A percentile compares a stretch with the other conserved stretches of the same genome.
Conservation (phyloP, 2,329 filamentous ascomycete species). For the Erysiphe neolycopersici region DNA sequence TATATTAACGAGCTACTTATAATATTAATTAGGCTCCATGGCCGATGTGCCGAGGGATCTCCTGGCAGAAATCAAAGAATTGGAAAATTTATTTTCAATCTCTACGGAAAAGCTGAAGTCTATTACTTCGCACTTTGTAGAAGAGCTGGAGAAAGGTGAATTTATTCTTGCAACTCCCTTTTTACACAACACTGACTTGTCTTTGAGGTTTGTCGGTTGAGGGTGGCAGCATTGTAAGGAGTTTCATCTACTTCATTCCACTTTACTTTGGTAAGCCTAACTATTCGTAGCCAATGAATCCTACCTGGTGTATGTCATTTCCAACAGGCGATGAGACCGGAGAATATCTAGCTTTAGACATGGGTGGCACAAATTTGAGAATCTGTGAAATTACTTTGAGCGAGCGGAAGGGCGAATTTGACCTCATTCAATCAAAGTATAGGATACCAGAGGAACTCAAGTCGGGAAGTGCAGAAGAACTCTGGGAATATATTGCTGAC, state of each 20-base stretch:
- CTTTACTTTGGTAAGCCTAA: conserved; percentile 1
- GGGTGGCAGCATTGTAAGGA: conserved; percentile 69
- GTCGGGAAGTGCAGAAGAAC: conserved; percentile 54
- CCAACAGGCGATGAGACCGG: conserved; percentile 71
- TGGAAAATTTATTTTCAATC: conserved; percentile 68
- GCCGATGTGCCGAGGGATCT: conserved; percentile 73
- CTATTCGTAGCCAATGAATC: conserved; percentile 61
- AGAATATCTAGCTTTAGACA: conserved; percentile 71
- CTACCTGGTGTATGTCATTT: conserved; percentile 82
- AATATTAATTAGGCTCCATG: conserved; percentile 41
- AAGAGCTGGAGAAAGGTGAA: conserved; percentile 61
- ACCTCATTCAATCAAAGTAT: conserved; percentile 91
- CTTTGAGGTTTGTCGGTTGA: conserved; percentile 48
- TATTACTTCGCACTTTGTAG: conserved; percentile 71
- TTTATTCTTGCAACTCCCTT: not conserved
- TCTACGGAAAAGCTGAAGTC: conserved; percentile 57
- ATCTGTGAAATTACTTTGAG: conserved; percentile 83
- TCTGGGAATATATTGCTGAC: conserved; percentile 90
- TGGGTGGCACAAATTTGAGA: conserved; percentile 87
- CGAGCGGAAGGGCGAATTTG: conserved; percentile 68
- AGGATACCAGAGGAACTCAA: conserved; percentile 84
- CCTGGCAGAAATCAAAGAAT: conserved; percentile 48
- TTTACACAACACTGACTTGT: conserved; percentile 2
- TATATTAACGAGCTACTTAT: not conserved
- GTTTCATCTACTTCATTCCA: not conserved